phyloP scores from a whole-genome alignment of 23 red algal genomes.

The Gracilaria caudata region DNA sequence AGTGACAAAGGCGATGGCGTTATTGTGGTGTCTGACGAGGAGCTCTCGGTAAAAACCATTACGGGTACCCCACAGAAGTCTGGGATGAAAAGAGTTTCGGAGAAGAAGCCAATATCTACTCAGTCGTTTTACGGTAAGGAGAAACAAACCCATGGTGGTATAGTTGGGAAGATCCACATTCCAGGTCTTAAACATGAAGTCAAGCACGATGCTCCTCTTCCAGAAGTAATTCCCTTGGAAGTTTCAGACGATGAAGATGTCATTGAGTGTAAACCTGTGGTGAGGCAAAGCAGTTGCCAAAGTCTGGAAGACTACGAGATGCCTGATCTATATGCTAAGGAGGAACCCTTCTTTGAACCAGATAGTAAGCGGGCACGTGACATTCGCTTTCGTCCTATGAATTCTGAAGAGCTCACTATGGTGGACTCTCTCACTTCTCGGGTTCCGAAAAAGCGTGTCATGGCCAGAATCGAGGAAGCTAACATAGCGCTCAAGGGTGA shows the following conservation, averaged over 20 bases:
- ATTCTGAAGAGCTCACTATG: background rate
- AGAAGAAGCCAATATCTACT: background rate
- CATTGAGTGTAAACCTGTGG: background rate
- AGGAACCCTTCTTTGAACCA: background rate
- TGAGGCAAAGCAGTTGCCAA: background rate
- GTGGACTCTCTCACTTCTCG: background rate
- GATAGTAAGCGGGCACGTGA: background rate
- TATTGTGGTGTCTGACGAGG: background rate
- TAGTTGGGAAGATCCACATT: background rate
- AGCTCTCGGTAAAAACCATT: background rate
- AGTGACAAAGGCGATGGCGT: background rate
- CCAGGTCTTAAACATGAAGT: background rate
- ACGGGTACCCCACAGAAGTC: background rate
- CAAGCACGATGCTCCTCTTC: no score
- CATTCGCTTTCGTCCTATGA: constrained; percentile 29
- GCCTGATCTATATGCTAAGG: background rate
- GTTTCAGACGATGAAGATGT: constrained; percentile 11
- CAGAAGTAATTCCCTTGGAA: constrained; percentile 12
- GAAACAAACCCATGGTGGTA: background rate
- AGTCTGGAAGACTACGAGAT: background rate
- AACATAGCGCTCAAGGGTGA: constrained; percentile 50
- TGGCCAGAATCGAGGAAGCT: constrained; percentile 50
- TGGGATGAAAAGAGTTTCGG: constrained; percentile 17
- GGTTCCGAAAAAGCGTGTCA: constrained; percentile 29
- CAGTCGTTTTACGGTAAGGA: constrained; percentile 10